Conservation (phyloP, 2,329 filamentous ascomycete species). For the Claviceps sp. region DNA sequence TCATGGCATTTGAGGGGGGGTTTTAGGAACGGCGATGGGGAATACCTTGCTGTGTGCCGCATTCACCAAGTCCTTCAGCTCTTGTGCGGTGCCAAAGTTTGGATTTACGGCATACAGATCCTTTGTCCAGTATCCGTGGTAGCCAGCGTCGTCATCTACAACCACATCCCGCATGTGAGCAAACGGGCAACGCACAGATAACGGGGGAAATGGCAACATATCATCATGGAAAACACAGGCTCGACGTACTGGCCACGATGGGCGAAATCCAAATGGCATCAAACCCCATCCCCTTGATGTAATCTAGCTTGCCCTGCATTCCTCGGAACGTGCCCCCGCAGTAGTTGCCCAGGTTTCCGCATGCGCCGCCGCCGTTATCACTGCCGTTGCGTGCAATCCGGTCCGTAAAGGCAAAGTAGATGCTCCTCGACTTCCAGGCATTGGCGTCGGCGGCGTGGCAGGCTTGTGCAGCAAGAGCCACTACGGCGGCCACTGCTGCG, state of each 20-base stretch:
- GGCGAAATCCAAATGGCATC: constrained; percentile 47
- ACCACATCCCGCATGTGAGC: no score
- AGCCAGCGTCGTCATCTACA: constrained; percentile 26
- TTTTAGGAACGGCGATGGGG: no score
- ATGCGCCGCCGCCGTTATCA: constrained; percentile 30
- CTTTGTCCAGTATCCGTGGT: constrained; percentile 43
- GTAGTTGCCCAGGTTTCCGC: constrained; percentile 31
- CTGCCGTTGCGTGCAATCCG: constrained; percentile 33
- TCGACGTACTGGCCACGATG: constrained; percentile 30
- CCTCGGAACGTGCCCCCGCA: constrained; percentile 50
- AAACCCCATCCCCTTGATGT: constrained; percentile 49
- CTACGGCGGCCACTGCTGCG: not conserved
- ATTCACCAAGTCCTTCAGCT: constrained; percentile 42
- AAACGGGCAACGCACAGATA: no score
- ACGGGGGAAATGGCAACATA: not conserved
- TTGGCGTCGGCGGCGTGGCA: constrained; percentile 19
- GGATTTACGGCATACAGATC: constrained; percentile 40
- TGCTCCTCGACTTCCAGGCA: constrained; percentile 39
- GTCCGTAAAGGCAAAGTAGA: constrained; percentile 47
- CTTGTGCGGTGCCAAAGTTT: constrained; percentile 43
- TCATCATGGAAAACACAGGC: no score
- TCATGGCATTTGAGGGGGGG: no score
- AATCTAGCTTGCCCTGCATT: constrained; percentile 45
- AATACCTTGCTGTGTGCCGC: constrained; percentile 42
- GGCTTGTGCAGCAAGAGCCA: not conserved